A percentile compares a stretch with the other conserved stretches of the same genome.
phyloP scores from a whole-genome alignment of 2,329 filamentous ascomycete genomes.

The Emmonsiellopsis sp. region DNA sequence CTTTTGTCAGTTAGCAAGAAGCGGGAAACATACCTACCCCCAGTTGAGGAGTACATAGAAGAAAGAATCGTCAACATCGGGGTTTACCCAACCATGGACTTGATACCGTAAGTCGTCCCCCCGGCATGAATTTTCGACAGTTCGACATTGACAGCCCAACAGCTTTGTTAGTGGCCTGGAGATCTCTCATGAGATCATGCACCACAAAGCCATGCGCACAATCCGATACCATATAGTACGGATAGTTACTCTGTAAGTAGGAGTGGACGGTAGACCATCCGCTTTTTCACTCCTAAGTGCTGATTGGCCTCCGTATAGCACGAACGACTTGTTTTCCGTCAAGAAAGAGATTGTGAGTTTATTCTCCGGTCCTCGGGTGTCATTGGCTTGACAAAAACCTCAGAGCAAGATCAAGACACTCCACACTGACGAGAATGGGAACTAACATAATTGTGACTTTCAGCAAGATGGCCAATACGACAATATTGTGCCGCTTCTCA shows the following conservation, averaged over 20 bases:
- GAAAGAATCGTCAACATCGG: slow-evolving; percentile 9
- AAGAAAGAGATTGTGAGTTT: slow-evolving; percentile 9
- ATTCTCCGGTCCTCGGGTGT: not conserved
- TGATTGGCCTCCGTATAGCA: not conserved
- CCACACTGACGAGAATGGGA: not conserved
- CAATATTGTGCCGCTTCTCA: slow-evolving; percentile 7
- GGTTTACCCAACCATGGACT: slow-evolving; percentile 7
- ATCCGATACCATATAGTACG: slow-evolving; percentile 8
- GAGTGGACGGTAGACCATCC: not conserved
- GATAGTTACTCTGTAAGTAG: slow-evolving; percentile 6
- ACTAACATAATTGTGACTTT: not conserved
- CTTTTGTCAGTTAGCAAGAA: slow-evolving; percentile 6
- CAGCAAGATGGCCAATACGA: slow-evolving; percentile 9
- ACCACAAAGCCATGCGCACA: slow-evolving; percentile 5
- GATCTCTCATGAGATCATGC: slow-evolving; percentile 2
- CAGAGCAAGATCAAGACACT: not conserved
- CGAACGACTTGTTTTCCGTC: slow-evolving; percentile 7
- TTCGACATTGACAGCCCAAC: not conserved
- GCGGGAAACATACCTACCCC: slow-evolving; percentile 7
- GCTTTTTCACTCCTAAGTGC: not conserved
- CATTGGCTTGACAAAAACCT: not conserved
- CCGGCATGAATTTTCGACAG: not conserved
- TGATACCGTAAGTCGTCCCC: slow-evolving; percentile 5
- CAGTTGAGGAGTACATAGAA: slow-evolving; percentile 8
- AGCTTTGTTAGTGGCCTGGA: slow-evolving; percentile 4